Percentiles rank a stretch among this genome's conserved stretches.
phyloP scores from a whole-genome alignment of 2,329 filamentous ascomycete genomes.

The Alternaria triticimaculans region DNA sequence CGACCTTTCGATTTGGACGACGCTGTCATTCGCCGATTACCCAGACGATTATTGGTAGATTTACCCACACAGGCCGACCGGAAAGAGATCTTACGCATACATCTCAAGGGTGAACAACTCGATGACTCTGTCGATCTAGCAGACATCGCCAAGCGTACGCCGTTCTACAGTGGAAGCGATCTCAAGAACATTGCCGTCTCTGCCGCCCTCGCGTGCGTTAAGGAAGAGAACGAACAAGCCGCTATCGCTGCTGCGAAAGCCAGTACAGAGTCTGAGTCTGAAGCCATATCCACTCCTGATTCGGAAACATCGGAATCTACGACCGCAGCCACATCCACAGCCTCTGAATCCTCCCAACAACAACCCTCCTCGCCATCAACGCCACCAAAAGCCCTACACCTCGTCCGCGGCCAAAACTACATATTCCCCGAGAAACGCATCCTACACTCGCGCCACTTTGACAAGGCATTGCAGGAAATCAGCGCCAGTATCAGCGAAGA shows the following conservation, averaged over 20 bases:
- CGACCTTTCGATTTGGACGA: conserved; percentile 94
- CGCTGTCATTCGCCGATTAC: conserved; percentile 78
- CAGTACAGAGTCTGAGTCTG: conserved; percentile 4
- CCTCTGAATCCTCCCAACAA: conserved; percentile 9
- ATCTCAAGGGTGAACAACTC: conserved; percentile 72
- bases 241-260: conserved; percentile 34
- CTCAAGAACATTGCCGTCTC: conserved; percentile 83
- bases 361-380: not conserved
- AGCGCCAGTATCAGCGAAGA: conserved; percentile 92
- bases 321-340: not conserved
- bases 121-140: conserved; percentile 67
- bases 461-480: conserved; percentile 85
- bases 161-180: conserved; percentile 82
- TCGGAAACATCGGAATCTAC: not conserved
- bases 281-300: not conserved
- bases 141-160: conserved; percentile 69
- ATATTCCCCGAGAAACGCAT: conserved; percentile 72
- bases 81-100: conserved; percentile 72
- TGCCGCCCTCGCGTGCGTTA: conserved; percentile 78
- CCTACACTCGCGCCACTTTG: conserved; percentile 76
- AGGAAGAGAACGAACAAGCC: conserved; percentile 68
- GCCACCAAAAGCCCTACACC: conserved; percentile 40
- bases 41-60: conserved; percentile 75
- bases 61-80: conserved; percentile 72
- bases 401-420: conserved; percentile 51